Evolutionary conservation across 73 alveolate species (phyloP).

Genomic region (Tetrahymena thermophila): DNA sequence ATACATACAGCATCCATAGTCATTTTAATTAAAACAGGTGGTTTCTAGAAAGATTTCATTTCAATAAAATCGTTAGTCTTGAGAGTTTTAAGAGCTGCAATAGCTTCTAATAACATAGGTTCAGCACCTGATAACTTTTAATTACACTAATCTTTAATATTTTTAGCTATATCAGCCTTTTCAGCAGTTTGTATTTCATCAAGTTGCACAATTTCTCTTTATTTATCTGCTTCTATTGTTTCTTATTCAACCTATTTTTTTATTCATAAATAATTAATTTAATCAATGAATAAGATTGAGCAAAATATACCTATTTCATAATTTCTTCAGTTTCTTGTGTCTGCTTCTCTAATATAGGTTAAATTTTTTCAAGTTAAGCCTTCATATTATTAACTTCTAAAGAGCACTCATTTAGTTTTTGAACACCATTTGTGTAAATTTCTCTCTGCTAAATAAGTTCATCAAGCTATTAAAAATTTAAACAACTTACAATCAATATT

Average conservation of each 20-base stretch:
- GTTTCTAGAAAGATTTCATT: slow-evolving; percentile 86
- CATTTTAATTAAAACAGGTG: slow-evolving; percentile 84
- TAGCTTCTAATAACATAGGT: slow-evolving; percentile 88
- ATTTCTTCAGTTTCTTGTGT: slow-evolving; percentile 84
- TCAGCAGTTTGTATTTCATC: slow-evolving; percentile 85
- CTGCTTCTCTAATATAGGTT: slow-evolving; percentile 86
- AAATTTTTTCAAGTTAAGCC: slow-evolving; percentile 76
- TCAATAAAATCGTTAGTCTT: slow-evolving; percentile 82
- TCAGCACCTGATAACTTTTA: slow-evolving; percentile 78
- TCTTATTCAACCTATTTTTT: slow-evolving; percentile 58
- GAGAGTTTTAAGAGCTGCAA: slow-evolving; percentile 79
- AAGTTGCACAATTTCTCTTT: slow-evolving; percentile 65
- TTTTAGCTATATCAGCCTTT: slow-evolving; percentile 76
- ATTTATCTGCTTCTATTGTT: slow-evolving; percentile 81
- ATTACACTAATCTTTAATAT: slow-evolving; percentile 81
- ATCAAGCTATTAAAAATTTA: background rate
- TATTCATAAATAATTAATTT: background rate
- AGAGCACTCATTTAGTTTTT: slow-evolving; percentile 80
- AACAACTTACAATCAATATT: background rate
- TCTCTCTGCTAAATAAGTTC: slow-evolving; percentile 49
- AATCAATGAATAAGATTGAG: background rate
- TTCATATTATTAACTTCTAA: slow-evolving; percentile 78
- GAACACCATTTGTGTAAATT: slow-evolving; percentile 80
- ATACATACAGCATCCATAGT: slow-evolving; percentile 82
- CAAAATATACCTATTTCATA: slow-evolving; percentile 44